Evolutionary conservation across 129 eudicot genomes (phyloP), one percentile per base, ranked within the genome.

Genomic region (Flaveria bidentis): DNA sequence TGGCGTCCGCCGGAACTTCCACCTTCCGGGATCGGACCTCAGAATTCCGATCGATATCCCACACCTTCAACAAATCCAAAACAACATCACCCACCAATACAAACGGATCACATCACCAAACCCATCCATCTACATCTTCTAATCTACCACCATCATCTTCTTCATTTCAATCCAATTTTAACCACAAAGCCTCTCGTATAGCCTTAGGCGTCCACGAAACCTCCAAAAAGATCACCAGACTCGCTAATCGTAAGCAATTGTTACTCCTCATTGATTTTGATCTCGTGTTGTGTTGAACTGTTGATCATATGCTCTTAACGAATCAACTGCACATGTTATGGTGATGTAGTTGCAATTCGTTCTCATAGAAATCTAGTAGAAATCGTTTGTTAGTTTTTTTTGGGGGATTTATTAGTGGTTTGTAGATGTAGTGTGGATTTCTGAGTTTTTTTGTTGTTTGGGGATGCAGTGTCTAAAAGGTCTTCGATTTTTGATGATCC

Each of bases 401-500:
- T 22, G 1, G 16, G 62, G 28, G 58, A 10, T 17, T 53, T 60
- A 14, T 58, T 57, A 55, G 69, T 60, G n/a, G 9, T 57, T 57
- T 57, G 18, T 61, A 26, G 41, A 61, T 14, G 28, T 13, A 36
- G 67, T 26, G n/a, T 50, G 63, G 41, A 50, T 39, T 20, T 49
- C 16, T 51, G 68, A 77, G 61, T 52, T 11, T 70, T 9, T 60
- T 52, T 62, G 41, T 78, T 77, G 50, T 45, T 14, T 76, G 71
- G 39, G 63, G 46, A 46, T 71, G 86, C 90, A 90, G 97, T 88
- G 80, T 84, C 91, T 42, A 91, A 91, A 70, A 91, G 80, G 81
- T 86, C 97, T 64, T 88, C 97, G 5, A 83, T 91, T 47, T 91
- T 91, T 57, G 91, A 91, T 81, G 97, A 91, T 82, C 97, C 91